These are phyloP conservation scores for Lodderomyces elongisporus DNA, from an alignment of 1,139 yeast species.

Conservation along the genomic window DNA sequence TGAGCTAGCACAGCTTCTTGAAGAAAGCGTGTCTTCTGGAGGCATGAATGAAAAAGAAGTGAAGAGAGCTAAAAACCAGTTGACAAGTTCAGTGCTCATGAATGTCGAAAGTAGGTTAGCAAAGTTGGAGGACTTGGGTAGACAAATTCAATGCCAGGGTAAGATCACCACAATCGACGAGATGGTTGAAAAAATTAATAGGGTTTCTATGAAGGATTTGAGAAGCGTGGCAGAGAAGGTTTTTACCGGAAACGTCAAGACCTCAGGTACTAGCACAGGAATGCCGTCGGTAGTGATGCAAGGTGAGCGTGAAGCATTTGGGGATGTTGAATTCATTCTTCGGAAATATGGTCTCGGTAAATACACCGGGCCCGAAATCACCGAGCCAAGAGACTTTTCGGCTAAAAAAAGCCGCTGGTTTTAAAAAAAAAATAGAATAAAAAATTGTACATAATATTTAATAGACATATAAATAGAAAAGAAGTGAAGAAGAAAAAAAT, in stretches of 20 bases:
- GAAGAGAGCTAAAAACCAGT: constrained; percentile 84
- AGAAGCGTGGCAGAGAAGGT: constrained; percentile 71
- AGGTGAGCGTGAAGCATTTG: constrained; percentile 80
- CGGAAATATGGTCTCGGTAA: constrained; percentile 69
- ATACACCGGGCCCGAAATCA: constrained; percentile 47
- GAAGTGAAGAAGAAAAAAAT: too few species aligned
- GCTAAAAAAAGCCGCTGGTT: too few species aligned
- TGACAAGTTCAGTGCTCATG: constrained; percentile 85
- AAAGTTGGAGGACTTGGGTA: constrained; percentile 88
- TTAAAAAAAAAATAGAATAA: too few species aligned
- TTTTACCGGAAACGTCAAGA: too few species aligned
- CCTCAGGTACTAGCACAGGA: constrained; percentile 51
- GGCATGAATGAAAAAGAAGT: constrained; percentile 71
- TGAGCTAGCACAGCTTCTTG: constrained; percentile 64
- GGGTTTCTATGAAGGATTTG: constrained; percentile 62
- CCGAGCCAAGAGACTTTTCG: constrained; percentile 29
- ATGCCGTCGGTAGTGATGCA: constrained; percentile 82
- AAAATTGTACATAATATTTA: too few species aligned
- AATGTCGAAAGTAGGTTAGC: constrained; percentile 89
- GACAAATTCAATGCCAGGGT: constrained; percentile 87
- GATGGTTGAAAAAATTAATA: constrained; percentile 75
- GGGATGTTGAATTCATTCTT: constrained; percentile 69
- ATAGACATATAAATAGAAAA: too few species aligned
- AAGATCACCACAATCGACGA: constrained; percentile 72
- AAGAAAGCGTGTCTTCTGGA: too few species aligned